Conservation (phyloP, 805 yeast species). For the Hanseniaspora valbyensis region DNA sequence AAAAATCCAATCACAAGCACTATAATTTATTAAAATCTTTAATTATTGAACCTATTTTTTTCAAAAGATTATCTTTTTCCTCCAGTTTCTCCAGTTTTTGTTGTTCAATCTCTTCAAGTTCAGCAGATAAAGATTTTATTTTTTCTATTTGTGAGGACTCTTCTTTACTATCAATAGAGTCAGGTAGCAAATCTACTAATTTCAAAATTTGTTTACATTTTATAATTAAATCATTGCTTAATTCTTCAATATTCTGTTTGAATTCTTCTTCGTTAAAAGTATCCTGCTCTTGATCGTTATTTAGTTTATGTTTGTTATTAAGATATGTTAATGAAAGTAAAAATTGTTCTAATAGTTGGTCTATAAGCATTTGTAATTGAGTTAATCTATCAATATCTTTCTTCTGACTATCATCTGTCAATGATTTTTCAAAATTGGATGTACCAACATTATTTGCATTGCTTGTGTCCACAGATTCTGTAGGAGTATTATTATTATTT, state of each 20-base stretch:
- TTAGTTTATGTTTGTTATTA: slow-evolving; percentile 53
- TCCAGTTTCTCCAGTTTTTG: slow-evolving; percentile 46
- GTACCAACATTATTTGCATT: background rate
- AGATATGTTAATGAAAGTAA: slow-evolving; percentile 68
- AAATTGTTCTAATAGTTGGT: slow-evolving; percentile 66
- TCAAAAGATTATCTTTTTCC: slow-evolving; percentile 52
- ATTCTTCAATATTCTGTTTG: slow-evolving; percentile 50
- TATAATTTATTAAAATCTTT: slow-evolving; percentile 29
- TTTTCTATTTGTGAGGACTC: slow-evolving; percentile 50
- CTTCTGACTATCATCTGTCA: background rate
- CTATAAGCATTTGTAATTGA: slow-evolving; percentile 80
- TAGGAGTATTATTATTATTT: background rate
- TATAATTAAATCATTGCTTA: slow-evolving; percentile 72
- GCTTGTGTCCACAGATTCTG: background rate
- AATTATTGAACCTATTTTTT: slow-evolving; percentile 57
- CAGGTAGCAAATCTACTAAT: slow-evolving; percentile 82
- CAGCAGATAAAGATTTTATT: slow-evolving; percentile 51
- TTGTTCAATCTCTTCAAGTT: slow-evolving; percentile 49
- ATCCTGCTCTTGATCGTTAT: slow-evolving; percentile 28
- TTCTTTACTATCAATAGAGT: slow-evolving; percentile 68
- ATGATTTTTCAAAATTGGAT: background rate
- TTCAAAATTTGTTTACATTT: slow-evolving; percentile 79
- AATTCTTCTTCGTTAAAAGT: slow-evolving; percentile 33
- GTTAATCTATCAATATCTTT: slow-evolving; percentile 76
- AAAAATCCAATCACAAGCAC: too few relatives aligned